Percentiles rank a stretch among this genome's conserved stretches.
Conservation (phyloP, 1,284 basidiomycete species). For the Porodaedalea pini region DNA sequence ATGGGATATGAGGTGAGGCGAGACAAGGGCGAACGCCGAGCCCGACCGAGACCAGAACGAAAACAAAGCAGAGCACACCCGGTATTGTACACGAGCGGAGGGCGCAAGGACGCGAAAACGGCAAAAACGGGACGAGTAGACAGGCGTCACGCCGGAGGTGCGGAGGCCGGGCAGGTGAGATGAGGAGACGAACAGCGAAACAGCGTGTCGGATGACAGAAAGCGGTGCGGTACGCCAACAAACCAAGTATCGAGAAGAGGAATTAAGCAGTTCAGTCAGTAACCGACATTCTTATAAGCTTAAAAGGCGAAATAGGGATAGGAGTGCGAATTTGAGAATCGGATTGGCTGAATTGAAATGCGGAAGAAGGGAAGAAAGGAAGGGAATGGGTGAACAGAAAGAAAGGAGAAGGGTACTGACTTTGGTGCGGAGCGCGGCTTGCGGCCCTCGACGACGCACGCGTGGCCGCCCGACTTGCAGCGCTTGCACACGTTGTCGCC, state of each 20-base stretch:
- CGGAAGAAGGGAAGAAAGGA: background rate
- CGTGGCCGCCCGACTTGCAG: slow-evolving; percentile 63
- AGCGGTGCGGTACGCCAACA: background rate
- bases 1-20: background rate
- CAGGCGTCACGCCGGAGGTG: too few species aligned
- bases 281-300: slow-evolving; percentile 1
- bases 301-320: slow-evolving; percentile 18
- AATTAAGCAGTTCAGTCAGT: background rate
- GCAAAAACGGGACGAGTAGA: background rate
- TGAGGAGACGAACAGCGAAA: background rate
- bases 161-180: background rate
- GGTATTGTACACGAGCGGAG: background rate
- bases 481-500: slow-evolving; percentile 67
- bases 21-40: background rate
- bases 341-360: background rate
- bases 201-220: slow-evolving; percentile 22
- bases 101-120: background rate
- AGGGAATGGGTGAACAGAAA: background rate
- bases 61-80: background rate
- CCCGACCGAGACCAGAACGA: background rate
- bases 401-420: slow-evolving; percentile 46
- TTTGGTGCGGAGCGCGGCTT: slow-evolving; percentile 73
- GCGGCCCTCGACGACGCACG: slow-evolving; percentile 75
- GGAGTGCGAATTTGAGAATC: background rate
- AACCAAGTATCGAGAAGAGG: background rate